These are phyloP conservation scores for Cnidoscolus chayamansa DNA, from an alignment of 441 rosid genomes.

Conservation along the genomic window DNA sequence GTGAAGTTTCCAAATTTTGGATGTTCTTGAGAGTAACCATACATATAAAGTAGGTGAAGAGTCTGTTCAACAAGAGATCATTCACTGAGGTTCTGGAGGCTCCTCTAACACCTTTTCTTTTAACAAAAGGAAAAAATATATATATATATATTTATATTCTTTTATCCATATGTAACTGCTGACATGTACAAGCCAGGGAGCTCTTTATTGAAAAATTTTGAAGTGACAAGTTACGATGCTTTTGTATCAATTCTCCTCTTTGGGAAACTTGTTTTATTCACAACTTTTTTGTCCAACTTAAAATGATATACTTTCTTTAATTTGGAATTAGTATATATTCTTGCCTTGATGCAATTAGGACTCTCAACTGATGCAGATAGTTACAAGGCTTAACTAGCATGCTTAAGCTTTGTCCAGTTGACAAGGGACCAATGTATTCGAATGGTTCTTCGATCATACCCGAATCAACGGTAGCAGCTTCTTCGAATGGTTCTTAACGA, in stretches of 20 bases:
- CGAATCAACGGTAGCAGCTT: too few species aligned
- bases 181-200: slow-evolving; percentile 4
- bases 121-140: neutral
- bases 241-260: neutral
- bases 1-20: slow-evolving; percentile 47
- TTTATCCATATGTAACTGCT: neutral
- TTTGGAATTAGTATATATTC: neutral
- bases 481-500: too few species aligned
- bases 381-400: too few species aligned
- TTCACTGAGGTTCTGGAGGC: slow-evolving; percentile 10
- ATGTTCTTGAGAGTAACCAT: slow-evolving; percentile 16
- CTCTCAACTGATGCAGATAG: too few species aligned
- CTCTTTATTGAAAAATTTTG: neutral
- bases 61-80: slow-evolving; percentile 18
- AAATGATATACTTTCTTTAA: neutral
- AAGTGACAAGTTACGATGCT: neutral
- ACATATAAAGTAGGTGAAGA: slow-evolving; percentile 15
- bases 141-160: neutral
- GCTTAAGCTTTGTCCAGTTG: too few species aligned
- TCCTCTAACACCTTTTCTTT: neutral
- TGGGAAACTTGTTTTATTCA: neutral
- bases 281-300: neutral
- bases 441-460: too few species aligned
- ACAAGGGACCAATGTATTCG: too few species aligned
- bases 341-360: neutral